phyloP scores from a whole-genome alignment of 2,329 filamentous ascomycete species.

The Cordyceps militaris region DNA sequence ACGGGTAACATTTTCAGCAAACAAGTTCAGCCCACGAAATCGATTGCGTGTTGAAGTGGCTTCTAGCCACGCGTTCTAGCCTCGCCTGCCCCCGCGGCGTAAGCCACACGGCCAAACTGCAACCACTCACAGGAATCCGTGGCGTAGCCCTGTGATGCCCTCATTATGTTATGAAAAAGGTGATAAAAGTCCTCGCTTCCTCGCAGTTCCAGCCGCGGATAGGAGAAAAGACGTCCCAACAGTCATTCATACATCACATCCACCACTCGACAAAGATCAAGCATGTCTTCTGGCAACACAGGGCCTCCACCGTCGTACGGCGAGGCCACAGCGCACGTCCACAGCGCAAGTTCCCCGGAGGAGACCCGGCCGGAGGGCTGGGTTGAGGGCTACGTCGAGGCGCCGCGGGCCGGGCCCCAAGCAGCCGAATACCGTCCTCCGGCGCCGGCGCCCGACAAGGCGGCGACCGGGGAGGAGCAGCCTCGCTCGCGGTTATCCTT shows the following conservation, averaged over 20 bases:
- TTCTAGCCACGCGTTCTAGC: not conserved
- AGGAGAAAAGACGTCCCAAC: not conserved
- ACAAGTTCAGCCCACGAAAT: not conserved
- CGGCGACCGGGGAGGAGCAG: not conserved
- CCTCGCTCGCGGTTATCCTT: not conserved
- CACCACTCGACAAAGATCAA: not conserved
- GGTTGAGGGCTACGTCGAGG: constrained; percentile 1
- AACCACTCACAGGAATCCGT: not conserved
- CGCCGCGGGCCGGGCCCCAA: not conserved
- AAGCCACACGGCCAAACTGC: not conserved
- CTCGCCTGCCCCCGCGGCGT: not conserved
- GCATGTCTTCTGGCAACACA: not conserved
- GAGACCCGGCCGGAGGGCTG: not conserved
- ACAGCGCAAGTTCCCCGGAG: not conserved
- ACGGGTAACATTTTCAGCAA: too few relatives aligned
- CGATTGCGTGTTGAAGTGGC: not conserved
- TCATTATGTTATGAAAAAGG: not conserved
- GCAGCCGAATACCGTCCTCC: not conserved
- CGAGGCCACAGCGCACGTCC: not conserved
- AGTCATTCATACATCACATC: too few relatives aligned
- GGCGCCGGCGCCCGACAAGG: not conserved
- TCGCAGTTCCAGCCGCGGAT: not conserved
- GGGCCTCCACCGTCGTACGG: not conserved
- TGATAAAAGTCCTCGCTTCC: not conserved
- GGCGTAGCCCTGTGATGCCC: not conserved